Evolutionary conservation across 2,329 filamentous ascomycete genomes (phyloP).

Genomic region (Fusarium sterilihyphosum): DNA sequence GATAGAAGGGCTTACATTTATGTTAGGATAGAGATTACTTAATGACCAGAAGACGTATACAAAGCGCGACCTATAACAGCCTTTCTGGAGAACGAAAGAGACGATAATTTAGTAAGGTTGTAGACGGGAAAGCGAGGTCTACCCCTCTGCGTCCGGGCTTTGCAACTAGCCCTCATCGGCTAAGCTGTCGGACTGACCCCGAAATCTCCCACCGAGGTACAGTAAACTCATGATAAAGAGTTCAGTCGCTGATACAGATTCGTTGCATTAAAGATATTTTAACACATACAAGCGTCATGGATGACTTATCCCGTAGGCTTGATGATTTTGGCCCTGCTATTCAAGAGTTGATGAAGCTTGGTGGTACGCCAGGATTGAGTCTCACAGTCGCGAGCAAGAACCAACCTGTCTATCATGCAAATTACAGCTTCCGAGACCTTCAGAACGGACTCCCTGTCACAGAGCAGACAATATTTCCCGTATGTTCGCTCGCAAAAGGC

Average conservation of each 20-base stretch:
- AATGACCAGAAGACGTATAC: no score
- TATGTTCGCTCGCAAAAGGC: neutral
- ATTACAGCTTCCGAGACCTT: neutral
- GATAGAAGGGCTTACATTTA: rapidly evolving
- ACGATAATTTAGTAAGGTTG: neutral
- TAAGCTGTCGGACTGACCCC: neutral
- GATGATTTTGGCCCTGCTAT: neutral
- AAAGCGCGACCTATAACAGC: rapidly evolving
- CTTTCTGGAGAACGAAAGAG: neutral
- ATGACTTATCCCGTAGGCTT: neutral
- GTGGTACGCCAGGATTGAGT: neutral
- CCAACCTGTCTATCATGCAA: neutral
- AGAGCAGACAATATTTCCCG: neutral
- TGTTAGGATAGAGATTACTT: no score
- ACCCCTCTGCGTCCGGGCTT: neutral
- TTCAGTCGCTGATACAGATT: neutral
- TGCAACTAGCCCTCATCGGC: neutral
- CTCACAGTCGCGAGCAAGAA: neutral
- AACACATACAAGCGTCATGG: neutral
- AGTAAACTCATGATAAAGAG: no score
- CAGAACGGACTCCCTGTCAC: neutral
- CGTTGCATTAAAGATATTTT: rapidly evolving
- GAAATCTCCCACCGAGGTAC: neutral
- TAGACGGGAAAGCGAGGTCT: neutral
- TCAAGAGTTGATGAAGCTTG: neutral